These are phyloP conservation scores for Cadophora malorum DNA, from an alignment of 2,329 filamentous ascomycete species.

Conservation along the genomic window DNA sequence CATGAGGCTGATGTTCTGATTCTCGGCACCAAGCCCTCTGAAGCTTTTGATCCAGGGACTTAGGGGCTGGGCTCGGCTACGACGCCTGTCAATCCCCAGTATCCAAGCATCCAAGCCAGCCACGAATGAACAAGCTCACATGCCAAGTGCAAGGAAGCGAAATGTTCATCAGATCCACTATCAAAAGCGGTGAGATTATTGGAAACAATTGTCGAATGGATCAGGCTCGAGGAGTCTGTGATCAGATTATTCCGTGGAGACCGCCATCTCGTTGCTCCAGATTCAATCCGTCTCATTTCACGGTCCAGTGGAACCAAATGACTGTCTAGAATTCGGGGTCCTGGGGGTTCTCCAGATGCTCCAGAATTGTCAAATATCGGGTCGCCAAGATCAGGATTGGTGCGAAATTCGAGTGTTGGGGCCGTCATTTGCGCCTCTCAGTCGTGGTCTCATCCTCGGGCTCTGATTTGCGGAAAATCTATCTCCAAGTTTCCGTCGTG, in stretches of 20 bases:
- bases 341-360: conserved; percentile 17
- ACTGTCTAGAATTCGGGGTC: conserved; percentile 1
- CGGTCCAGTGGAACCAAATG: background rate
- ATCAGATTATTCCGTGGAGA: background rate
- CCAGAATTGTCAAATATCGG: conserved; percentile 7
- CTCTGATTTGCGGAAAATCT: conserved; percentile 26
- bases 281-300: conserved; percentile 5
- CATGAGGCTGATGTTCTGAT: background rate
- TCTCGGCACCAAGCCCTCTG: conserved; percentile 4
- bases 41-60: conserved; percentile 4
- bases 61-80: background rate
- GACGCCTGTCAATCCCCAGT: background rate
- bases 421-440: conserved; percentile 16
- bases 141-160: conserved; percentile 11
- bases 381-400: conserved; percentile 17
- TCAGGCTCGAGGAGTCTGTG: conserved; percentile 1
- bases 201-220: background rate
- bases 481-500: conserved; percentile 19
- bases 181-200: background rate
- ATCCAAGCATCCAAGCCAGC: conserved; percentile 3
- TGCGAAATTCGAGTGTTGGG: conserved; percentile 18
- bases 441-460: background rate
- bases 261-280: background rate
- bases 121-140: conserved; percentile 9
- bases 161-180: background rate